Evolutionary conservation across 352 stramenopile genomes (phyloP), one percentile per base, ranked within the genome.

Genomic region (Nothophytophthora sp.): DNA sequence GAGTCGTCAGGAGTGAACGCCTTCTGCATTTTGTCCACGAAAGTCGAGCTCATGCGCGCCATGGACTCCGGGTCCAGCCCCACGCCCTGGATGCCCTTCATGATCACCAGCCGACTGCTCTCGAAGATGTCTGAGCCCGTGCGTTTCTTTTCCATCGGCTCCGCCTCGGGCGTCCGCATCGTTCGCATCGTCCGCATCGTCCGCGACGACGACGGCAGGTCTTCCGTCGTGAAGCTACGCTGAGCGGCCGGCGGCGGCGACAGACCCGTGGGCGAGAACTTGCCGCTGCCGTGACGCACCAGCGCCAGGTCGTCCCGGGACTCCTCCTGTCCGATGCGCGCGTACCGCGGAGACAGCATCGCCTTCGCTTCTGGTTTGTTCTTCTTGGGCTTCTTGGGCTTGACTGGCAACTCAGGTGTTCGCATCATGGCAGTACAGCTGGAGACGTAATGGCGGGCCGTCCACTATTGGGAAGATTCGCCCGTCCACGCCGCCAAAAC

Each of bases 191-290:
- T 27, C 9, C 0, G 30, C 48, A 18, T 60, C 55, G 22, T 54
- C 66, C 7, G 69, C 42, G 23, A 49, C 48, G 48, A 89, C 57
- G 27, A 73, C 41, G 82, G 79, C 27, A 90, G 41, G 53, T 93
- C 82, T 44, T 93, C 82, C 1, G 79, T 88, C 35, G 82, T 90
- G 63, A 93, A 93, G 59, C 80, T 91, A 48, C 76, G 59, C 37
- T 80, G 69, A 5, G 60, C 58, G 29, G 60, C 42, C 30, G 59
- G 39, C 11, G 48, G 20, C 15, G 46, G 42, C 36, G 62, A 34
- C 19, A 48, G 45, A 11, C 47, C 62, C 43, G 50, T 59, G 15
- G 73, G 73, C 27, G 72, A 87, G 46, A 88, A 75, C 45, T 69
- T 63, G 13, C 63, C 76, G 36, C 65, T 76, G 36, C 50, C 67